Conservation (phyloP, 257 asterid genomes). For the Capsicum chinense region DNA sequence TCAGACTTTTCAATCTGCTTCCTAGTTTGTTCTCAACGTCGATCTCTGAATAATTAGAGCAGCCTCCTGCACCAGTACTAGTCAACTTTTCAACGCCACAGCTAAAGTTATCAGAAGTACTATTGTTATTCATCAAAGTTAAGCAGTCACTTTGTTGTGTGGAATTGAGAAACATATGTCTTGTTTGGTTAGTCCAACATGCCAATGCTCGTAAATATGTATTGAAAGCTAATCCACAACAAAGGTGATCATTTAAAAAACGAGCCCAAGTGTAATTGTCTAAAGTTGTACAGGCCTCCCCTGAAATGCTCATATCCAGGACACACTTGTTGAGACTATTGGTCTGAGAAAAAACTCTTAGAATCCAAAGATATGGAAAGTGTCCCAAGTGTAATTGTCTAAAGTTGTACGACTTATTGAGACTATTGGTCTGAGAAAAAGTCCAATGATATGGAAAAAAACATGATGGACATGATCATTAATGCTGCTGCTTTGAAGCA, state of each 20-base stretch:
- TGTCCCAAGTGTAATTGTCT: too few species aligned
- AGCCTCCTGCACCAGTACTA: constrained; percentile 57
- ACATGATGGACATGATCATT: not conserved
- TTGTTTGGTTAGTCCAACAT: constrained; percentile 48
- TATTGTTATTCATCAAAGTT: constrained; percentile 29
- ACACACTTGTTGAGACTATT: constrained; percentile 42
- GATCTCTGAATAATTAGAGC: constrained; percentile 54
- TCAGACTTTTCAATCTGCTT: constrained; percentile 38
- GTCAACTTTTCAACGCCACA: constrained; percentile 68
- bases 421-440: not conserved
- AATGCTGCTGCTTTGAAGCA: not conserved
- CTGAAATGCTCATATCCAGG: constrained; percentile 39
- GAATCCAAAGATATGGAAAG: too few species aligned
- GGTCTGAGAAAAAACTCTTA: constrained; percentile 18
- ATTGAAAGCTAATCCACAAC: constrained; percentile 44
- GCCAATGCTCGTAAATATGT: constrained; percentile 55
- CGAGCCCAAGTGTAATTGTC: constrained; percentile 55
- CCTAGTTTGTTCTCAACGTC: constrained; percentile 50
- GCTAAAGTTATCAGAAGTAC: constrained; percentile 2
- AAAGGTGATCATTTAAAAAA: constrained; percentile 39
- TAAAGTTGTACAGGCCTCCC: constrained; percentile 31
- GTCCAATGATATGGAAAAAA: constrained; percentile 26
- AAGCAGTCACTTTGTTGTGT: constrained; percentile 52
- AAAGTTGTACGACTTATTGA: too few species aligned
- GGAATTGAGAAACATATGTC: constrained; percentile 49